phyloP scores from a whole-genome alignment of 257 asterid species.

The Schizonepeta tenuifolia region DNA sequence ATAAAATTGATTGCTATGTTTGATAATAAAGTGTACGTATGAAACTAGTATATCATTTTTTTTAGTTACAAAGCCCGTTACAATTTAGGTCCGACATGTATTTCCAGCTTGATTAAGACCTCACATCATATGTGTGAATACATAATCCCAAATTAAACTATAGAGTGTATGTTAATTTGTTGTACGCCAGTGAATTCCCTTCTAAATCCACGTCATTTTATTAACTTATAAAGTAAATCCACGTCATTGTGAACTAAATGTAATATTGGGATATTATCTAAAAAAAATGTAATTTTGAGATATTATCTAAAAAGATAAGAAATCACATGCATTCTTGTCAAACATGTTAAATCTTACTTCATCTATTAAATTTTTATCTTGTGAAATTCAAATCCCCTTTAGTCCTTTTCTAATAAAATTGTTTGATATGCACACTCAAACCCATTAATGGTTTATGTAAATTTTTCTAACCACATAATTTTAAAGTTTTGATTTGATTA shows the following conservation, averaged over 20 bases:
- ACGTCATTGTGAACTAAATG: not conserved
- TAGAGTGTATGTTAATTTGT: not conserved
- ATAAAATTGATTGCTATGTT: too few species aligned
- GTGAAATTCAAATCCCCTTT: too few species aligned
- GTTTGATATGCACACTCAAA: too few species aligned
- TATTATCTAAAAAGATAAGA: too few species aligned
- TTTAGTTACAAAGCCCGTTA: not conserved
- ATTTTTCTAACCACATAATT: not conserved
- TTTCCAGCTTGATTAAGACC: not conserved
- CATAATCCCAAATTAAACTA: not conserved
- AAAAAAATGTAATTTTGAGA: not conserved
- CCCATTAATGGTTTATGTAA: too few species aligned
- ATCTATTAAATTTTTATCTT: too few species aligned
- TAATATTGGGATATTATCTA: not conserved
- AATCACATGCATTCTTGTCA: too few species aligned
- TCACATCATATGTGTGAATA: not conserved
- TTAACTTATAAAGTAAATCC: too few species aligned
- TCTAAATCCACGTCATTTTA: not conserved
- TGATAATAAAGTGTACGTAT: not conserved
- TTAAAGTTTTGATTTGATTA: not conserved
- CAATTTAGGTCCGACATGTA: slow-evolving; percentile 9
- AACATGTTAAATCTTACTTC: too few species aligned
- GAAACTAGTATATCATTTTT: not conserved
- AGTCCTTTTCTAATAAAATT: too few species aligned
- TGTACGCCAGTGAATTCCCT: not conserved